A percentile compares a stretch with the other conserved stretches of the same genome.
Conservation (phyloP, 202 grass and related monocot species). For the Miscanthus sacchariflorus region DNA sequence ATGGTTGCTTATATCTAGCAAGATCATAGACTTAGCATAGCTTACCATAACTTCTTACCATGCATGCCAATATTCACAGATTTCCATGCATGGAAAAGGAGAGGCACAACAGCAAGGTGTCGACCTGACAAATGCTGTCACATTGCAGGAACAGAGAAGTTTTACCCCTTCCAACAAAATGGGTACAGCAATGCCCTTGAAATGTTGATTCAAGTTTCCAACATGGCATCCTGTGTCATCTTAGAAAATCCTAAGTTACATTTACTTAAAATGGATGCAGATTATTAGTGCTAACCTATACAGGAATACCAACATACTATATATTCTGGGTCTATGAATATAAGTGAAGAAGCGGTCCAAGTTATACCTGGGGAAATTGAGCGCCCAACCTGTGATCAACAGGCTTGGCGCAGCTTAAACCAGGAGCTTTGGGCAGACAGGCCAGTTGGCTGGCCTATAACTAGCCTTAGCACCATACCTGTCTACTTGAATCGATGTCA, state of each 20-base stretch:
- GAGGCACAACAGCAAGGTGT: neutral
- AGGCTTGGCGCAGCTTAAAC: neutral
- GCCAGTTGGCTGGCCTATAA: neutral
- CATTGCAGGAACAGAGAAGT: slow-evolving; percentile 27
- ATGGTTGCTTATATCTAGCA: neutral
- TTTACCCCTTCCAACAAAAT: neutral
- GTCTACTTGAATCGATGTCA: slow-evolving; percentile 9
- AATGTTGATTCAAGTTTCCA: neutral
- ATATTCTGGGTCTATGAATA: neutral
- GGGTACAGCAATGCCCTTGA: neutral
- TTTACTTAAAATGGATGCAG: neutral
- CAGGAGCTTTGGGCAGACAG: slow-evolving; percentile 11
- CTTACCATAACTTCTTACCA: neutral
- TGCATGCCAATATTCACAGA: neutral
- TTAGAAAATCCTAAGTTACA: slow-evolving; percentile 3
- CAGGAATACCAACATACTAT: slow-evolving; percentile 5
- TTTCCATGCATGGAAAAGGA: neutral
- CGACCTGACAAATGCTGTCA: neutral
- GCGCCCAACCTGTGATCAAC: neutral
- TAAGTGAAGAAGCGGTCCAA: slow-evolving; percentile 9
- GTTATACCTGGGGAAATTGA: neutral
- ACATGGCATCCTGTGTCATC: neutral
- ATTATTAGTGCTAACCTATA: slow-evolving; percentile 22
- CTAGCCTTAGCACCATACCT: neutral
- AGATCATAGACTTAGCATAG: slow-evolving; percentile 5